These are phyloP conservation scores for Lanmaoa rubissima DNA, from an alignment of 768 basidiomycete genomes.

Conservation along the genomic window DNA sequence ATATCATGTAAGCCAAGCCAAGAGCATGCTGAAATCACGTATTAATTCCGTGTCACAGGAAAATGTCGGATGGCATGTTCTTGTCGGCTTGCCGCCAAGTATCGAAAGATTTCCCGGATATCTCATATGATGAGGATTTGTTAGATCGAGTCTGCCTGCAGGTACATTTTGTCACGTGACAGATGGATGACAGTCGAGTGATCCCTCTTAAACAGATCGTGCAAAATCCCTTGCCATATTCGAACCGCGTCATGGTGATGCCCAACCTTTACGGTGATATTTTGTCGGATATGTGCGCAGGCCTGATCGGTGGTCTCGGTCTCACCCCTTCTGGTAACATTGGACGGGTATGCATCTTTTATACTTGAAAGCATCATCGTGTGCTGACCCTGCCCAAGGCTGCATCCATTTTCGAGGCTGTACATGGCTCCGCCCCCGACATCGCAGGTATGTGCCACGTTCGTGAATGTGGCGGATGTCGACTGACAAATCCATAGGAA, in stretches of 20 bases:
- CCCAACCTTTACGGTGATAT: conserved; percentile 97
- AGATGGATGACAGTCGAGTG: not conserved
- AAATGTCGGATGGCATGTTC: conserved; percentile 99
- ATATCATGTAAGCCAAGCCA: conserved; percentile 79
- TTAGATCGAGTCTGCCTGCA: conserved; percentile 95
- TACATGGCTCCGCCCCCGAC: conserved; percentile 99
- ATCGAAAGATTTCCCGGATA: conserved; percentile 90
- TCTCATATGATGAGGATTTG: conserved; percentile 95
- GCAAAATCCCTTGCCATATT: conserved; percentile 89
- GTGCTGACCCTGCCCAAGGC: conserved; percentile 51
- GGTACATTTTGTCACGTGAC: conserved; percentile 39
- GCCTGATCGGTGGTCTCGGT: conserved; percentile 96
- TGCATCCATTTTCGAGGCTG: conserved; percentile 99
- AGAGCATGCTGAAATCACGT: conserved; percentile 1
- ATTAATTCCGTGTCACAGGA: conserved; percentile 52
- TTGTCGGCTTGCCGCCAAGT: conserved; percentile 95
- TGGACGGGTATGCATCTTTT: conserved; percentile 63
- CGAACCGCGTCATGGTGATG: conserved; percentile 99
- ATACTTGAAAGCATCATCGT: conserved; percentile 2
- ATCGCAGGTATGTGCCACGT: conserved; percentile 69
- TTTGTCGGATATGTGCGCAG: conserved; percentile 97
- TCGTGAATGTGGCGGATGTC: not conserved
- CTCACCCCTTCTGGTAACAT: conserved; percentile 98
- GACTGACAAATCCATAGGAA: conserved; percentile 46
- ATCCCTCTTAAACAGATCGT: conserved; percentile 57